Evolutionary conservation across 805 yeast genomes (phyloP).

Genomic region (Starmerella scarabaei): DNA sequence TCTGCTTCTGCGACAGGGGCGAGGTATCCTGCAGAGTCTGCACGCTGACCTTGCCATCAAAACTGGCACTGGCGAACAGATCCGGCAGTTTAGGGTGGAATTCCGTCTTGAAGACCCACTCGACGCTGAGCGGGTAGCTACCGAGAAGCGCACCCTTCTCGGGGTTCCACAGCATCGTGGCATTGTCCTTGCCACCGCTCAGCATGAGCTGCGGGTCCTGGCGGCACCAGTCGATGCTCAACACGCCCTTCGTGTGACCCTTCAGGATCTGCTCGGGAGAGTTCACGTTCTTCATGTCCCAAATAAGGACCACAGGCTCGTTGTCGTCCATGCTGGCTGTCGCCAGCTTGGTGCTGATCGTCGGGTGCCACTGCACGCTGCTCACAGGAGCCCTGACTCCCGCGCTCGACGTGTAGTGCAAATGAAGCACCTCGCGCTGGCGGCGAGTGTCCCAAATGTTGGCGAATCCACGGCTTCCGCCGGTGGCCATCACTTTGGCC

Average conservation of each 20-base stretch:
- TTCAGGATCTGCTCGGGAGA: constrained; percentile 66
- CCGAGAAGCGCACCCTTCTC: constrained; percentile 57
- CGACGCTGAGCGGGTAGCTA: constrained; percentile 80
- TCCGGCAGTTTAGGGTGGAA: constrained; percentile 88
- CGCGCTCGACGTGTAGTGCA: constrained; percentile 45
- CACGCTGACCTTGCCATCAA: constrained; percentile 67
- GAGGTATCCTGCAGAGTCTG: constrained; percentile 79
- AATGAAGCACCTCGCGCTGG: constrained; percentile 75
- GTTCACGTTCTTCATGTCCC: constrained; percentile 91
- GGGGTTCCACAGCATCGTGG: constrained; percentile 86
- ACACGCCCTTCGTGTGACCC: constrained; percentile 80
- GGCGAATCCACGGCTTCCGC: constrained; percentile 73
- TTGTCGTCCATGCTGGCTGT: constrained; percentile 75
- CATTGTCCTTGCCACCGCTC: constrained; percentile 87
- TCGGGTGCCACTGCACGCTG: constrained; percentile 90
- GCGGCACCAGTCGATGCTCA: constrained; percentile 86
- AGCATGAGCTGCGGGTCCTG: constrained; percentile 66
- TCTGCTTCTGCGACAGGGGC: constrained; percentile 25
- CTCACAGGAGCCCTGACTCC: constrained; percentile 53
- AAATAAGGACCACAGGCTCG: constrained; percentile 61
- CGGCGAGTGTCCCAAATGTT: constrained; percentile 90
- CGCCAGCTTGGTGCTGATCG: constrained; percentile 66
- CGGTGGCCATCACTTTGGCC: constrained; percentile 78
- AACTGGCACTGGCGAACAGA: constrained; percentile 49
- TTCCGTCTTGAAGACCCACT: constrained; percentile 82